Percentiles rank a stretch among this genome's conserved stretches.
Evolutionary conservation across 306 rosid species (phyloP).

Genomic region (apple (Malus domestica)): DNA sequence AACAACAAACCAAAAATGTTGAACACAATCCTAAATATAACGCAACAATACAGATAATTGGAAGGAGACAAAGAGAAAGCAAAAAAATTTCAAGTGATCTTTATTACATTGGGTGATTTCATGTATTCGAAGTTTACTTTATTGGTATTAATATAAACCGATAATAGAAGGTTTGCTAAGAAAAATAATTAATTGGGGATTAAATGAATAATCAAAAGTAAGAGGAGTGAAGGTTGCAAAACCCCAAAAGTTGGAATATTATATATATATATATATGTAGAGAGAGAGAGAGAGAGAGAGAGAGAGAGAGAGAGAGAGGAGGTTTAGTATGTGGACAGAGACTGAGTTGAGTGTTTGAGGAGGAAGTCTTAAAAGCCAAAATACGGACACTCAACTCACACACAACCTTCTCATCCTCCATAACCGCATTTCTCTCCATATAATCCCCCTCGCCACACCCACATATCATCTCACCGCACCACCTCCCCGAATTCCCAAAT

Average conservation of each 20-base stretch:
- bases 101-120: neutral
- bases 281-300: neutral
- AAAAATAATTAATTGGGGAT: neutral
- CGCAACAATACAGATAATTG: no score
- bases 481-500: neutral
- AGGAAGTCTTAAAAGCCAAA: neutral
- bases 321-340: constrained; percentile 12
- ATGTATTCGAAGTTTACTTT: neutral
- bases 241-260: neutral
- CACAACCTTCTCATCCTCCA: neutral
- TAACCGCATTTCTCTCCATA: neutral
- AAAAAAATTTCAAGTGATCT: neutral
- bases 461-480: neutral
- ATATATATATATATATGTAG: neutral
- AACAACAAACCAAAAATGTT: no score
- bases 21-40: no score
- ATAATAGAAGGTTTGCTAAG: neutral
- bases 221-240: neutral
- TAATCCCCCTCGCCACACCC: neutral
- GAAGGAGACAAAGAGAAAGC: neutral
- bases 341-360: neutral
- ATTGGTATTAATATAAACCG: no score
- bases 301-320: neutral
- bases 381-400: no score
- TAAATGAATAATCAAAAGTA: neutral